phyloP scores from a whole-genome alignment of 495 filamentous ascomycete species.

The Sporormia fimetaria region DNA sequence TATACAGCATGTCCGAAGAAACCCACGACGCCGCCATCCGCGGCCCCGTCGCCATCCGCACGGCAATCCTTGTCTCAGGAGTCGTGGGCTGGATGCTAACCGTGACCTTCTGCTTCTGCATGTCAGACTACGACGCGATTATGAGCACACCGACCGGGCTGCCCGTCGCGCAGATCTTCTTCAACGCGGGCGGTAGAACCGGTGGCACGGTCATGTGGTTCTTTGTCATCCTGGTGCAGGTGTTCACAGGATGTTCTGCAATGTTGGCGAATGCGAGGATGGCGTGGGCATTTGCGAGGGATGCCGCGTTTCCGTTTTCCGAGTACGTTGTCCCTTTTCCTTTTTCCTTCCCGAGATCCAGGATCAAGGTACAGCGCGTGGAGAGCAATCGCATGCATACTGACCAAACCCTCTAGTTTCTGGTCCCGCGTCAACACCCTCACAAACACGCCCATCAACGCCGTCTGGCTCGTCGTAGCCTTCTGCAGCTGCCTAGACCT shows the following conservation, averaged over 20 bases:
- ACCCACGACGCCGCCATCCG: conserved; percentile 58
- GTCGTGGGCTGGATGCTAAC: conserved; percentile 54
- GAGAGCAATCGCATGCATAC: neutral
- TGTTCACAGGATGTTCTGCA: conserved; percentile 61
- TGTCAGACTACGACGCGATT: conserved; percentile 51
- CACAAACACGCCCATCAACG: conserved; percentile 55
- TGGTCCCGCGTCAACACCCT: conserved; percentile 46
- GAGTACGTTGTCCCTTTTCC: conserved; percentile 30
- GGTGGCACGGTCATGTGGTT: conserved; percentile 59
- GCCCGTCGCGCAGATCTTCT: conserved; percentile 59
- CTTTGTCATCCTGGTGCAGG: conserved; percentile 57
- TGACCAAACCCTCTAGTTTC: conserved; percentile 32
- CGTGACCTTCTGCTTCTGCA: conserved; percentile 57
- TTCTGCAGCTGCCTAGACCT: conserved; percentile 50
- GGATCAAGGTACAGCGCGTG: conserved; percentile 1
- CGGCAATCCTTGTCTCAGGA: conserved; percentile 55
- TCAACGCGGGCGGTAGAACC: conserved; percentile 51
- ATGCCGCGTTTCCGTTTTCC: conserved; percentile 59
- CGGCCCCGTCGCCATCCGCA: conserved; percentile 53
- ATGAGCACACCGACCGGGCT: conserved; percentile 52
- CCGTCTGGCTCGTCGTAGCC: conserved; percentile 60
- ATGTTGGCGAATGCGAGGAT: conserved; percentile 62
- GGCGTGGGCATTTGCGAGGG: conserved; percentile 61
- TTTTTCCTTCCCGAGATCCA: neutral
- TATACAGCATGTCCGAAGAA: conserved; percentile 56